Conservation (phyloP, 2,329 filamentous ascomycete species). For the Mariannaea elegans region DNA sequence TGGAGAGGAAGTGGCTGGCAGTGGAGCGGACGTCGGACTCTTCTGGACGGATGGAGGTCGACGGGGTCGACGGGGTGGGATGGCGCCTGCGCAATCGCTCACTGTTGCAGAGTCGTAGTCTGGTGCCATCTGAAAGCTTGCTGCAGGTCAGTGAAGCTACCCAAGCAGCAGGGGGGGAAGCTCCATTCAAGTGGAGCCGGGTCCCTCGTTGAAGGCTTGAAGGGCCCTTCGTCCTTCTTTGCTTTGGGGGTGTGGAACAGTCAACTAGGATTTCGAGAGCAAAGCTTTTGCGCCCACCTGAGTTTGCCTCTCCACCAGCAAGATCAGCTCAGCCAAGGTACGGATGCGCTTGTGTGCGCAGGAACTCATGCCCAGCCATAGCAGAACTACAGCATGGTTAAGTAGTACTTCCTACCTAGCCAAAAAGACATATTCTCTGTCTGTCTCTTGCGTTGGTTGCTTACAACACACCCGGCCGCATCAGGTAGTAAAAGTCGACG, state of each 20-base stretch:
- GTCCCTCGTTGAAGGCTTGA: constrained; percentile 34
- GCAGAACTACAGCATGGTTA: too few relatives aligned
- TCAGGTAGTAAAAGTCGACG: neutral
- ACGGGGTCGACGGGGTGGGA: constrained; percentile 14
- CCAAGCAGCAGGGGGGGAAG: constrained; percentile 36
- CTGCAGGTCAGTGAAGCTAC: constrained; percentile 37
- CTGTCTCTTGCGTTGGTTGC: constrained; percentile 1
- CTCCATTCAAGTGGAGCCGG: constrained; percentile 38
- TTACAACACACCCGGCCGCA: neutral
- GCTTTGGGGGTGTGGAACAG: constrained; percentile 4
- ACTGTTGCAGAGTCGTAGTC: constrained; percentile 13
- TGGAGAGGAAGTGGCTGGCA: constrained; percentile 32
- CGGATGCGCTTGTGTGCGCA: neutral
- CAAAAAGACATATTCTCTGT: neutral
- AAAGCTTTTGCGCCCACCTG: neutral
- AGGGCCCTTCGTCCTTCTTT: constrained; percentile 32
- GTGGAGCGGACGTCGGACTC: constrained; percentile 22
- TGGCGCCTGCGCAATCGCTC: constrained; percentile 19
- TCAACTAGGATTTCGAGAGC: neutral
- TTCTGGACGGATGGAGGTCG: constrained; percentile 33
- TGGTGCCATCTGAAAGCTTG: constrained; percentile 32
- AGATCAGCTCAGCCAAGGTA: neutral
- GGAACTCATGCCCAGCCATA: neutral
- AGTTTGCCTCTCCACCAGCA: neutral
- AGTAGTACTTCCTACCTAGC: too few relatives aligned